phyloP scores from a whole-genome alignment of 805 yeast genomes.

The Candida insectalens region DNA sequence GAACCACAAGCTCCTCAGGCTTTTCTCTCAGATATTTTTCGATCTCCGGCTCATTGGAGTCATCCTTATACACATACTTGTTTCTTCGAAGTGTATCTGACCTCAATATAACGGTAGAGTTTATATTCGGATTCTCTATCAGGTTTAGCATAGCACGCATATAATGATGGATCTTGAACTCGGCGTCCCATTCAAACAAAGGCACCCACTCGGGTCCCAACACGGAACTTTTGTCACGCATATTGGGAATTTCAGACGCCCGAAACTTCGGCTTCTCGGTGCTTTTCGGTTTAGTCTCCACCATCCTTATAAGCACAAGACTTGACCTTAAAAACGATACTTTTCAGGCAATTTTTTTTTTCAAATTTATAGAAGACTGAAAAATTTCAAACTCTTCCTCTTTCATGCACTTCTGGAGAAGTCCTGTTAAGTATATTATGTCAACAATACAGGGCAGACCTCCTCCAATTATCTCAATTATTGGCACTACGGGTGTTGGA shows the following conservation, averaged over 20 bases:
- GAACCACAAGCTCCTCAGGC: slow-evolving; percentile 24
- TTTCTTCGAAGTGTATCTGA: slow-evolving; percentile 67
- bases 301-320: too few relatives aligned
- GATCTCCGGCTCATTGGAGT: slow-evolving; percentile 20
- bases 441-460: too few relatives aligned
- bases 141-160: slow-evolving; percentile 71
- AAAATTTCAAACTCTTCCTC: too few relatives aligned
- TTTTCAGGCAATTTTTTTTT: too few relatives aligned
- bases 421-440: too few relatives aligned
- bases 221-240: slow-evolving; percentile 29
- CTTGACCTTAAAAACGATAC: too few relatives aligned
- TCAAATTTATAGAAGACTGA: too few relatives aligned
- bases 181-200: slow-evolving; percentile 37
- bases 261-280: slow-evolving; percentile 15
- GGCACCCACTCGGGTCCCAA: slow-evolving; percentile 60
- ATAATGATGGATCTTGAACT: slow-evolving; percentile 47
- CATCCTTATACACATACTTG: slow-evolving; percentile 26
- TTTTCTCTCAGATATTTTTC: slow-evolving; percentile 18
- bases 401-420: too few relatives aligned
- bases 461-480: slow-evolving; percentile 22
- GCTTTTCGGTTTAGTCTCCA: too few relatives aligned
- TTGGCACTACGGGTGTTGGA: slow-evolving; percentile 95
- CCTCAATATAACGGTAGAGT: slow-evolving; percentile 82
- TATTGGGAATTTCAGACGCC: slow-evolving; percentile 27
- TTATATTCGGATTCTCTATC: slow-evolving; percentile 77